Conservation (phyloP, 2,329 filamentous ascomycete genomes). For the Endothia cerciana region DNA sequence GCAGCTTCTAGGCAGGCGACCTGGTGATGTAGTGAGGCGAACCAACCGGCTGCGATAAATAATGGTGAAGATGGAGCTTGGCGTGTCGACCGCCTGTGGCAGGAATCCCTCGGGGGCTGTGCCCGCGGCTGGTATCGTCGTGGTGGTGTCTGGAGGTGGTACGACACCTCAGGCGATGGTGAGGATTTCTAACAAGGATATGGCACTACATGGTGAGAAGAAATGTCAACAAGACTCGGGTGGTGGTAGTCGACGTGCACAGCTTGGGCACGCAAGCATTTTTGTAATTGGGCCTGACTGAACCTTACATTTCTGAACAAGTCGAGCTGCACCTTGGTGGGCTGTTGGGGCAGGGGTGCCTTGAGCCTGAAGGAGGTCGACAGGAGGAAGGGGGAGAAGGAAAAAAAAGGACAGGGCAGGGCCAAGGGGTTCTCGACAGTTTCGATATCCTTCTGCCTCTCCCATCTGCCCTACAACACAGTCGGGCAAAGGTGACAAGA, state of each 20-base stretch:
- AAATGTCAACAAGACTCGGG: neutral
- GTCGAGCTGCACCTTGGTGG: neutral
- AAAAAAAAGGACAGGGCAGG: neutral
- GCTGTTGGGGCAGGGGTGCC: neutral
- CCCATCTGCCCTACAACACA: neutral
- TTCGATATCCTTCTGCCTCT: neutral
- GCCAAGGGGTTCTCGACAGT: neutral
- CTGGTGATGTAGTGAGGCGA: slow-evolving; percentile 12
- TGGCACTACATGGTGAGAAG: neutral
- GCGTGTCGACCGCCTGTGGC: neutral
- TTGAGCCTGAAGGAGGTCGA: neutral
- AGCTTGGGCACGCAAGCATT: neutral
- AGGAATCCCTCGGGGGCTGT: neutral
- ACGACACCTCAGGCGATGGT: neutral
- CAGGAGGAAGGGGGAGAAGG: no score
- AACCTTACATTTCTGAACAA: neutral
- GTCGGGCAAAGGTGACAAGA: neutral
- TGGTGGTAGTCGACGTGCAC: neutral
- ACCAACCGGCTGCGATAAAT: neutral
- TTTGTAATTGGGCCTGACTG: slow-evolving; percentile 1
- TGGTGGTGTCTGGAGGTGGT: neutral
- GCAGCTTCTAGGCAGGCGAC: neutral
- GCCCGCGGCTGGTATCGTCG: neutral
- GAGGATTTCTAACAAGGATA: neutral
- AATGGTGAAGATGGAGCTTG: neutral